Percentiles rank a stretch among this genome's conserved stretches.
phyloP scores from a whole-genome alignment of 1,284 basidiomycete species.

The Naganishia sp. region DNA sequence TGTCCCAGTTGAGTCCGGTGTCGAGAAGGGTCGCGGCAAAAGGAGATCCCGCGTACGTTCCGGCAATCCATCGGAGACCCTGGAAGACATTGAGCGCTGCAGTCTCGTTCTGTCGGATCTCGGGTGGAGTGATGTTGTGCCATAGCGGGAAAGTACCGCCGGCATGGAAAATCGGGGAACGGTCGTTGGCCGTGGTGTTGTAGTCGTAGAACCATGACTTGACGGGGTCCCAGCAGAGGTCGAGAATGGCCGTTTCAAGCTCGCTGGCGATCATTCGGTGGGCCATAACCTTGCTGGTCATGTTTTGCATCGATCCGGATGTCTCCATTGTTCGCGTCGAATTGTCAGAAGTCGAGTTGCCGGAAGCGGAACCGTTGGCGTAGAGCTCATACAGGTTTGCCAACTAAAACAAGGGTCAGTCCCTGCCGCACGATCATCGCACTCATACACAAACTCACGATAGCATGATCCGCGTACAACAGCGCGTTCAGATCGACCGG shows the following conservation, averaged over 20 bases:
- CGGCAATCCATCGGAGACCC: constrained; percentile 64
- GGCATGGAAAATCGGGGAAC: constrained; percentile 65
- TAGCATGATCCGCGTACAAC: constrained; percentile 58
- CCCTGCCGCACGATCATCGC: not conserved
- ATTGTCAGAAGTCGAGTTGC: constrained; percentile 20
- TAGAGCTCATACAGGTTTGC: constrained; percentile 64
- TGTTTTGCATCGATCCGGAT: constrained; percentile 28
- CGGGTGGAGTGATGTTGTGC: constrained; percentile 77
- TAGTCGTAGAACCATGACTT: constrained; percentile 89
- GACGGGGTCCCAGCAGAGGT: constrained; percentile 78
- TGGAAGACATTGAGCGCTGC: constrained; percentile 71
- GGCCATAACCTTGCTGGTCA: constrained; percentile 50
- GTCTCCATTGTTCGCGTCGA: constrained; percentile 28
- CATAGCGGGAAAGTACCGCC: constrained; percentile 84
- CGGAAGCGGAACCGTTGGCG: constrained; percentile 50
- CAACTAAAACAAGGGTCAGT: constrained; percentile 51
- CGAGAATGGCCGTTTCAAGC: constrained; percentile 71
- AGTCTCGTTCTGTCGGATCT: constrained; percentile 61
- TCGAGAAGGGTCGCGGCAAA: constrained; percentile 65
- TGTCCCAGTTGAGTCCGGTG: constrained; percentile 63
- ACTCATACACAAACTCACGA: constrained; percentile 58
- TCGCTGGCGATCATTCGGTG: constrained; percentile 65
- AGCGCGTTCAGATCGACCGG: constrained; percentile 83
- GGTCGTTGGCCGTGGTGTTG: constrained; percentile 60
- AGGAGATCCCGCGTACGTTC: constrained; percentile 81